Evolutionary conservation across 1,284 basidiomycete genomes (phyloP), one percentile per base, ranked within the genome.

Genomic region (Cystobasidiaceae sp.): DNA sequence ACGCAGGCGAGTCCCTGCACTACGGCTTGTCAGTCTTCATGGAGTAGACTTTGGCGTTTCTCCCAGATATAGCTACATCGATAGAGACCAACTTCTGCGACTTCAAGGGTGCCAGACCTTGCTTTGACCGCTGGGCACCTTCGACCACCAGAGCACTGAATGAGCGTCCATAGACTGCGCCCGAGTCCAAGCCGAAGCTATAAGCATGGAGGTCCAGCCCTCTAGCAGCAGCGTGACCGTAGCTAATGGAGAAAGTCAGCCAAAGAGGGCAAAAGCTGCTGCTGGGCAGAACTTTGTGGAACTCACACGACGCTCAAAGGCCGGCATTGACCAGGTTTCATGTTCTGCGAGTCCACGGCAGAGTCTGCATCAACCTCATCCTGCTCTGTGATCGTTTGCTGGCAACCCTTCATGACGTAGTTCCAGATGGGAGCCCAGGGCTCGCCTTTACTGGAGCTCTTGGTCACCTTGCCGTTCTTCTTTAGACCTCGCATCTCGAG

Each of bases 401-500:
- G 39, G 39, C 70, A 73, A 6, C 44, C 51, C 27, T 59, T 34
- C 66, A 71, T 67, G n/a, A 61, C 68, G 28, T 37, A 39, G 43
- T 73, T 71, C 68, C 68, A 73, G 9, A 70, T 65, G n/a, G 49
- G 63, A 52, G 66, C 68, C 72, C 72, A 72, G 19, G 68, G 48
- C 45, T 34, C 49, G 3, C 68, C 68, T 17, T 66, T 64, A 37
- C 56, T 68, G 3, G 34, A 25, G 17, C 60, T 66, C 27, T 67
- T 71, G 23, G 58, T 66, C 17, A 66, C 68, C 33, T 49, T 50
- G 28, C 62, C 60, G 11, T 57, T 55, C 37, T 45, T 67, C 33
- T 71, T 67, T 19, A 71, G 49, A 9, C 71, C 72, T 11, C 74
- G 71, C 70, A 77, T 73, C 50, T 71, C 71, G 51, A 77, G 66